A percentile compares a stretch with the other conserved stretches of the same genome.
Conservation (phyloP, 306 rosid genomes). For the Begonia loranthoides region DNA sequence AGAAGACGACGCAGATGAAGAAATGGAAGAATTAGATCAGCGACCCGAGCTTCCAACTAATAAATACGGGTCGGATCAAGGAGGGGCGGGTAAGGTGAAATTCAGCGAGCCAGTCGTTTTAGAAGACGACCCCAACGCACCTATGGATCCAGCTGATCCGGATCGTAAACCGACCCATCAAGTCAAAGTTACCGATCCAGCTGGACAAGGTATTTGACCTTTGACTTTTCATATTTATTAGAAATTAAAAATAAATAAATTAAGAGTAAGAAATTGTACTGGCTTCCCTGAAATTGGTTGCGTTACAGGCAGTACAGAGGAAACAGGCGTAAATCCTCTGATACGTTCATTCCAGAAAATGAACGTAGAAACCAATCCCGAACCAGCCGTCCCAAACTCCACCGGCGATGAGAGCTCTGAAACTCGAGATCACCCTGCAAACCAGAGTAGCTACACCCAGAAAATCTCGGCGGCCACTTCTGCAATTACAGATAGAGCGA, state of each 20-base stretch:
- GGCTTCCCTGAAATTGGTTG: neutral
- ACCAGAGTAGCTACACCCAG: neutral
- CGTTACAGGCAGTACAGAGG: constrained; percentile 11
- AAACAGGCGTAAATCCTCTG: constrained; percentile 23
- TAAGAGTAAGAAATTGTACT: neutral
- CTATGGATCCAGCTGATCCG: constrained; percentile 1
- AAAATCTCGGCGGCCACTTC: constrained; percentile 5
- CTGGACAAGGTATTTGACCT: constrained; percentile 23
- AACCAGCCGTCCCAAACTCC: too few species aligned
- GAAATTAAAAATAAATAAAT: too few species aligned
- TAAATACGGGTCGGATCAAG: neutral
- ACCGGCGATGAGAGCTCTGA: too few species aligned
- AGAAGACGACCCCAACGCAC: constrained; percentile 32
- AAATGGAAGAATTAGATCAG: constrained; percentile 3
- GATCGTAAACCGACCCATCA: constrained; percentile 21
- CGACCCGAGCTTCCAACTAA: constrained; percentile 18
- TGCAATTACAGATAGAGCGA: neutral
- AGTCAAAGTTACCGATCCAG: constrained; percentile 38
- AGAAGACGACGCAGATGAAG: constrained; percentile 28
- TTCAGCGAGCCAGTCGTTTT: constrained; percentile 28
- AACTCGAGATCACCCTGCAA: neutral
- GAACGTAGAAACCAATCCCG: constrained; percentile 18
- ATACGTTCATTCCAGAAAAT: constrained; percentile 23
- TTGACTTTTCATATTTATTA: too few species aligned
- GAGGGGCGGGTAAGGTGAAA: constrained; percentile 14